Evolutionary conservation across 2,329 filamentous ascomycete species (phyloP).

Genomic region (Didymellaceae sp.): DNA sequence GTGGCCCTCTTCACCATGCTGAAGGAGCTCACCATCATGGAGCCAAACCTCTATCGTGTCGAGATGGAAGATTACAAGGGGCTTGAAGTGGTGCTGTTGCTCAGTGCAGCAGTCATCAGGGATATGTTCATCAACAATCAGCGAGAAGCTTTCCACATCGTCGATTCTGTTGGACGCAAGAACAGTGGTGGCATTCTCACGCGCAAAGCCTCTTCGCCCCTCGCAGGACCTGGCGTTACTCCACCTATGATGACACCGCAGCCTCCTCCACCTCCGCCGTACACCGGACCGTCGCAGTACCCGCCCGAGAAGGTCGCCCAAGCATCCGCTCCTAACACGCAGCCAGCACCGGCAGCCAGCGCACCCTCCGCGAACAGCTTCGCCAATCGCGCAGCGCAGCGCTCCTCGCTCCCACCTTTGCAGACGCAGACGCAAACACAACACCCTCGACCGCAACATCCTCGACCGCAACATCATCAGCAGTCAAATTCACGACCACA

Average conservation of each 20-base stretch:
- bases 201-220: conserved; percentile 45
- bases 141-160: conserved; percentile 80
- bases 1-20: conserved; percentile 79
- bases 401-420: conserved; percentile 39
- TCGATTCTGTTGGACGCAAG: conserved; percentile 52
- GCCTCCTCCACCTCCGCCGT: conserved; percentile 35
- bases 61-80: conserved; percentile 95
- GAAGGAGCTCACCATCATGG: conserved; percentile 85
- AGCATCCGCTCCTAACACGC: conserved; percentile 10
- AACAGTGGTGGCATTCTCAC: conserved; percentile 45
- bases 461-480: conserved; percentile 12
- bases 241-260: conserved; percentile 44
- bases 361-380: conserved; percentile 3
- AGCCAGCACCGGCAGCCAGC: background rate
- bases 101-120: conserved; percentile 66
- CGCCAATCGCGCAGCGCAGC: conserved; percentile 29
- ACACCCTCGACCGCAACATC: conserved; percentile 5
- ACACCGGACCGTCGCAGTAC: conserved; percentile 30
- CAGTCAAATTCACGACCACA: conserved; percentile 1
- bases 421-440: conserved; percentile 23
- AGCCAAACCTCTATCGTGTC: conserved; percentile 87
- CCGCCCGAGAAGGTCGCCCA: conserved; percentile 30
- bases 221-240: conserved; percentile 34
- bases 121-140: conserved; percentile 69
- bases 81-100: conserved; percentile 78